Percentiles rank a stretch among this genome's conserved stretches.
Evolutionary conservation across 2,329 filamentous ascomycete genomes (phyloP).

Genomic region (Colletotrichum phormii): DNA sequence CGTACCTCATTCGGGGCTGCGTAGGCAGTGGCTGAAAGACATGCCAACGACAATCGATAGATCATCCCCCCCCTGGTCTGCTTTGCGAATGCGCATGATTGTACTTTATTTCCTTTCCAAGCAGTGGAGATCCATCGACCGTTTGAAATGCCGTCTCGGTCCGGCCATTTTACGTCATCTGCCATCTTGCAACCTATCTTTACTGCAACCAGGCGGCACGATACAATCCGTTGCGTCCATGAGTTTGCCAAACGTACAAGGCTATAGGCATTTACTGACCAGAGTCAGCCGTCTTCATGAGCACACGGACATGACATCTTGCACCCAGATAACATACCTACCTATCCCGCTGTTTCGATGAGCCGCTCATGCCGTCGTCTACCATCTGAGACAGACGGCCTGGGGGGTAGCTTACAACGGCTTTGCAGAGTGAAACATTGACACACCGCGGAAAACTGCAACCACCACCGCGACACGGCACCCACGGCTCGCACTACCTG

Average conservation of each 20-base stretch:
- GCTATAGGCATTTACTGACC: not conserved
- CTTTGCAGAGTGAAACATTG: constrained; percentile 27
- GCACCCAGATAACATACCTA: not conserved
- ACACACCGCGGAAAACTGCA: constrained; percentile 5
- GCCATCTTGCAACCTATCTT: not conserved
- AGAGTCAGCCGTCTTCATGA: not conserved
- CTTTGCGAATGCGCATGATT: constrained; percentile 32
- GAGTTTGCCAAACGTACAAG: not conserved
- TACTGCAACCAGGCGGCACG: not conserved
- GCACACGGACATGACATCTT: not conserved
- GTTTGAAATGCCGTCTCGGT: constrained; percentile 19
- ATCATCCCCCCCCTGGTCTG: constrained; percentile 26
- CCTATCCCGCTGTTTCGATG: not conserved
- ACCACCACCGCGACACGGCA: not conserved
- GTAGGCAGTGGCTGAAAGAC: not conserved
- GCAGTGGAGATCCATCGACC: constrained; percentile 11
- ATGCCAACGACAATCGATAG: not conserved
- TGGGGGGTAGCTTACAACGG: constrained; percentile 16
- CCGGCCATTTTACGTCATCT: constrained; percentile 16
- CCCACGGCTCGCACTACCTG: constrained; percentile 7
- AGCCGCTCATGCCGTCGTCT: constrained; percentile 17
- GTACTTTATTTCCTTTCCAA: constrained; percentile 13
- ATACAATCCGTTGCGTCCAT: not conserved
- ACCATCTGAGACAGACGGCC: constrained; percentile 26
- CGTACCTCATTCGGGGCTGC: not conserved